Conservation (phyloP, 139 green algal genomes). For the Astrephomene gubernaculifera region DNA sequence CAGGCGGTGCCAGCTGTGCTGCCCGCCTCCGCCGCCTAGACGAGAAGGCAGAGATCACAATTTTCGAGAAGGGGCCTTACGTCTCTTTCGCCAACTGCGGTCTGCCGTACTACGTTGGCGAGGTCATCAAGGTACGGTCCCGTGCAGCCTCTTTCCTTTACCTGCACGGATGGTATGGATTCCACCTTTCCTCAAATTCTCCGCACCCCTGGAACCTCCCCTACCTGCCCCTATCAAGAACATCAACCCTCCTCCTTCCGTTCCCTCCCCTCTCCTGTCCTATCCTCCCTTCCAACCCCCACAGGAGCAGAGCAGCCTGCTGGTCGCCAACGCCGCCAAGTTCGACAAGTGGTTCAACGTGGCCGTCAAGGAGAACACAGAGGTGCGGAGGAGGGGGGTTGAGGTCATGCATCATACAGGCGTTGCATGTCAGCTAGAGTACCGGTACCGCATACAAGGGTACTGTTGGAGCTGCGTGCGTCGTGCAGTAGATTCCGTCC, state of each 20-base stretch:
- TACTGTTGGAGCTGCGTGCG: no score
- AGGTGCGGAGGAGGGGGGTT: constrained; percentile 53
- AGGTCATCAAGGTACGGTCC: constrained; percentile 53
- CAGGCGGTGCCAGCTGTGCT: constrained; percentile 57
- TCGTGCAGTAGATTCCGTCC: no score
- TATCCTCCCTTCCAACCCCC: neutral
- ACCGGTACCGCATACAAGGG: no score
- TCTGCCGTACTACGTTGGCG: constrained; percentile 64
- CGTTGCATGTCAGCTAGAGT: no score
- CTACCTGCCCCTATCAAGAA: neutral
- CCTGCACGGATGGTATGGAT: no score
- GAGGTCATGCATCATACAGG: no score
- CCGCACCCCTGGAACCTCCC: neutral
- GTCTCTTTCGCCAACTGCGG: constrained; percentile 74
- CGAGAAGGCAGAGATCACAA: constrained; percentile 54
- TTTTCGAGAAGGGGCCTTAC: constrained; percentile 66
- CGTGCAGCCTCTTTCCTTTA: no score
- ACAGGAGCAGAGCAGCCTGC: constrained; percentile 60
- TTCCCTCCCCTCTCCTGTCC: neutral
- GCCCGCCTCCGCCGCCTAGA: constrained; percentile 44
- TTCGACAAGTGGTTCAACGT: constrained; percentile 69
- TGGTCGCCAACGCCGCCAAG: constrained; percentile 61
- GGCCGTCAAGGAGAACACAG: constrained; percentile 54
- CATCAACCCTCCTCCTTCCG: neutral
- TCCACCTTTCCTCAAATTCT: neutral